phyloP scores from a whole-genome alignment of 352 stramenopile genomes.

The Pythium brassicae region DNA sequence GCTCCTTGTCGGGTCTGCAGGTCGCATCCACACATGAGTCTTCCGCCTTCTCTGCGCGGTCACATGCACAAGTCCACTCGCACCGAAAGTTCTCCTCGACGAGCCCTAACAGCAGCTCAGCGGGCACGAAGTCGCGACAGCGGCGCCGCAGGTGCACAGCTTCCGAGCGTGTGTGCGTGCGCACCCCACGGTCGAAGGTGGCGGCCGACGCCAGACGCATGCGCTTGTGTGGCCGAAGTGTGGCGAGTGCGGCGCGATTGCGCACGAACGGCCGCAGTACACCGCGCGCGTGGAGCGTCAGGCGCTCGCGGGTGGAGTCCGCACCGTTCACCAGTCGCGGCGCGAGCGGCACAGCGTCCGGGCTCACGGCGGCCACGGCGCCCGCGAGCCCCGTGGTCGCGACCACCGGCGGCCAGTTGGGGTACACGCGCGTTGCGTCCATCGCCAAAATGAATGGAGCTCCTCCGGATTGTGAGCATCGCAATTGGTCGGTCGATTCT shows the following conservation, averaged over 20 bases:
- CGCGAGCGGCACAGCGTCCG: conserved; percentile 45
- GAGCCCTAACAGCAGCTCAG: conserved; percentile 33
- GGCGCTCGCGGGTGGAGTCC: conserved; percentile 32
- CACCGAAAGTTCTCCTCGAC: conserved; percentile 32
- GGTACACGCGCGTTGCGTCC: conserved; percentile 53
- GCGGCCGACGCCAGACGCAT: conserved; percentile 19
- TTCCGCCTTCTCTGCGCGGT: neutral
- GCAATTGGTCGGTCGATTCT: too few species aligned
- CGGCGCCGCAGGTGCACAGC: conserved; percentile 27
- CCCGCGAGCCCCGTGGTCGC: conserved; percentile 43
- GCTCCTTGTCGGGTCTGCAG: conserved; percentile 21
- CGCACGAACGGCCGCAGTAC: conserved; percentile 48
- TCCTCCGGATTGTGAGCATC: too few species aligned
- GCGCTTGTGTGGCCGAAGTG: conserved; percentile 41
- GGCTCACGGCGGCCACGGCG: conserved; percentile 32
- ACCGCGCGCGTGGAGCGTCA: conserved; percentile 41
- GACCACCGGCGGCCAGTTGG: conserved; percentile 49
- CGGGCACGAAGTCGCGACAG: conserved; percentile 44
- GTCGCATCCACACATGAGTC: neutral
- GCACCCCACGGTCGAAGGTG: neutral
- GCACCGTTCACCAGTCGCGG: conserved; percentile 47
- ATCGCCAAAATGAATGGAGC: too few species aligned
- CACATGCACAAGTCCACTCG: too few species aligned
- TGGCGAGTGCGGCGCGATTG: conserved; percentile 49
- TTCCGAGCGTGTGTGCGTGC: conserved; percentile 6